Base-by-base conservation (phyloP, 2,329 filamentous ascomycete genomes). In the Curvularia sp. region DNA sequence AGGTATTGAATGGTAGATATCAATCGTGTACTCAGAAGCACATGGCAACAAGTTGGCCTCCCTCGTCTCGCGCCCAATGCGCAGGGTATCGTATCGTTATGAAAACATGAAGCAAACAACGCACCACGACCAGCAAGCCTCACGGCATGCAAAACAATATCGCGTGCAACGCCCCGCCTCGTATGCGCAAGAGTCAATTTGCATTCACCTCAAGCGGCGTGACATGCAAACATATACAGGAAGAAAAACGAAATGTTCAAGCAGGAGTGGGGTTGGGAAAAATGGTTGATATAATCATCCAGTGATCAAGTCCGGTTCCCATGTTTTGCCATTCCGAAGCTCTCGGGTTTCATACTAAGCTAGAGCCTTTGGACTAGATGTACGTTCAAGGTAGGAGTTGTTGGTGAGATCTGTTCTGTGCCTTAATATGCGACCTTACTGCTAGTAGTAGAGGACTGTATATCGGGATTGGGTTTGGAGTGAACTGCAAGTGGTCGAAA, bases 21-120 rank as follows among this genome's bases (percentile, higher is more conserved):
- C 15, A 53, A n/a, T 25, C 10, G 23, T 15, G 13, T 13, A 28
- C 19, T 21, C 5, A 10, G 19, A 19, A 38, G 21, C 18, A 28
- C 30, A 46, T 46, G 41, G 43, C 28, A 47, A 7, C 10, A 47
- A 32, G 43, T 28, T 5, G 6, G n/a, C 27, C 27, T 32, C 27
- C 28, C 28, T 32, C 28, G 18, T 47, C 43, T 32, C 43, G 43
- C 43, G 43, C 43, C 28, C 28, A 30, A 47, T 9, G 43, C 43
- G 43, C 43, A 47, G 43, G 43, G 43, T 47, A 47, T 47, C 43
- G 43, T 47, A 47, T 47, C 47, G 28, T 25, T 2, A 49, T 49
- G 19, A 38, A 49, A 19, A 34, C 32, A 49, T 27, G 32, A 25
- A 49, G 47, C 30, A 49, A 49, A 49, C 30, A 36, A 49, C 21